Base-by-base conservation (phyloP, 169 alveolate species). In the Nephromyces sp. region DNA sequence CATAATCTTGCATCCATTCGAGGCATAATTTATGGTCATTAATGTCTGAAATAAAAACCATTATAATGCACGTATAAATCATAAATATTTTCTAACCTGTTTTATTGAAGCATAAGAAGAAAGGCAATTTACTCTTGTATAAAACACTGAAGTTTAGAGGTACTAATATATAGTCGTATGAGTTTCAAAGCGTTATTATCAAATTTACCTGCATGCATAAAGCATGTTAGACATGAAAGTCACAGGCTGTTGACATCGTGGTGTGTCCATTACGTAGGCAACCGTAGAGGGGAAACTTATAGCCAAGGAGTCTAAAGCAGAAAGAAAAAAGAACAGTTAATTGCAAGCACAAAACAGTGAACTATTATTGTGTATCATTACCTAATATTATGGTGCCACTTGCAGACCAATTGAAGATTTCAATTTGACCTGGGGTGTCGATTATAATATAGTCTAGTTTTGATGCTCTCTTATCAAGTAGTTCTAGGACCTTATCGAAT, bases 391-490 rank as follows among this genome's bases (percentile, higher is more conserved):
- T 91, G 53, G 95, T 87, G 24, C 99, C 99, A 62, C 97, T 89
- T n/a, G 99, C 99, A 21, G 98, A 90, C 98, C 98, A 95, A 73
- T 95, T 93, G 84, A 97, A 97, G 30, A 94, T 98, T 80, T 96
- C 99, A 52, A 97, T 93, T 81, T 97, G 98, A 2, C 99, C 99
- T 1, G 99, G 99, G 21, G 99, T 95, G 74, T 95, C 99, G 32
- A 95, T 85, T 25, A 97, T 87, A 5, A 97, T 90, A 81, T 89
- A 92, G 79, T 97, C 97, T 69, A 92, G 68, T 28, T 87, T 87
- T 6, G 75, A 62, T 29, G 87, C 75, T 70, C 97, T 85, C 25
- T 84, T 75, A 73, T 89, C 95, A 35, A 95, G 82, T 24, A 95
- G 70, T 22, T 81, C 86, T n/a, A 43, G n/a, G n/a, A 43, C 57